Evolutionary conservation across 2,329 filamentous ascomycete species (phyloP).

Genomic region (Madurella mycetomatis): DNA sequence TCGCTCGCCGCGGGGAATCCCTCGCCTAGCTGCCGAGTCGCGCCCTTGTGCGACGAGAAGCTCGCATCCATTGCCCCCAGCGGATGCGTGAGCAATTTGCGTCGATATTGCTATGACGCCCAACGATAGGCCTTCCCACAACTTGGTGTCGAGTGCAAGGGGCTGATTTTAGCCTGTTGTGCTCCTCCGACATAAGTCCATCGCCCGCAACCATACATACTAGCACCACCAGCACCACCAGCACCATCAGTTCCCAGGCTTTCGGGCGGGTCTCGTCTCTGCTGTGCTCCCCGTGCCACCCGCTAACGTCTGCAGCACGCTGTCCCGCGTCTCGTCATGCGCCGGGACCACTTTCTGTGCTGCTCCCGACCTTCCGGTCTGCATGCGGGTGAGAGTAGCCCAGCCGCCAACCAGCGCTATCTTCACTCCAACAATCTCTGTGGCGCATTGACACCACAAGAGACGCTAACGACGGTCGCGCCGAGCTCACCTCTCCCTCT

Average conservation of each 20-base stretch:
- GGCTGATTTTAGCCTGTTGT: constrained; percentile 20
- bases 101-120: constrained; percentile 14
- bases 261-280: constrained; percentile 16
- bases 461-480: neutral
- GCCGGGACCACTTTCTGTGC: constrained; percentile 5
- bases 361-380: constrained; percentile 23
- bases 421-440: neutral
- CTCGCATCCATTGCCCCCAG: constrained; percentile 4
- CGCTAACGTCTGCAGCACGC: neutral
- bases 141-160: constrained; percentile 13
- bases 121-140: constrained; percentile 9
- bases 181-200: constrained; percentile 13
- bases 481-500: constrained; percentile 7
- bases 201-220: constrained; percentile 5
- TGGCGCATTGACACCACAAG: neutral
- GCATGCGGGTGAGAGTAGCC: constrained; percentile 10
- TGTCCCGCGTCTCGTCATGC: constrained; percentile 6
- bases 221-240: too few relatives aligned
- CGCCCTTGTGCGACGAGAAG: constrained; percentile 8
- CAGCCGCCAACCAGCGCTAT: neutral
- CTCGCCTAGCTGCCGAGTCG: constrained; percentile 4
- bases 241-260: constrained; percentile 14
- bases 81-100: constrained; percentile 6
- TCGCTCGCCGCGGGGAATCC: constrained; percentile 6
- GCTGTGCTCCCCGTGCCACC: constrained; percentile 12